phyloP scores from a whole-genome alignment of 202 grass and related monocot species.

The Setaria viridis region DNA sequence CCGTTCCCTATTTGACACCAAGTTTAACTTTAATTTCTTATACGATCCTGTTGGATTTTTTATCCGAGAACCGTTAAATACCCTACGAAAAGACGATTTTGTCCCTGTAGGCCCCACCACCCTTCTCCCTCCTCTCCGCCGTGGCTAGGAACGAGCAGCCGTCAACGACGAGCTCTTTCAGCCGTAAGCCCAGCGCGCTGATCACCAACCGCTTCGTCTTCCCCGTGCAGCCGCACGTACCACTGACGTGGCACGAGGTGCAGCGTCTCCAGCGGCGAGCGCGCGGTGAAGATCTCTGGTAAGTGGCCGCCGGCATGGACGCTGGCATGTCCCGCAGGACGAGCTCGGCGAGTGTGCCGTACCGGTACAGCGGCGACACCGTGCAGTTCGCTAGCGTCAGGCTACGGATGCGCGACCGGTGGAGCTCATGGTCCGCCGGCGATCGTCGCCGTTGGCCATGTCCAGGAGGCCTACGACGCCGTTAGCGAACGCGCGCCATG shows the following conservation, averaged over 20 bases:
- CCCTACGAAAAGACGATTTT: too few relatives aligned
- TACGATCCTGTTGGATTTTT: too few relatives aligned
- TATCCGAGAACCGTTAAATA: too few relatives aligned
- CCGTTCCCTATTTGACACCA: too few relatives aligned
- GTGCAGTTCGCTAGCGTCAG: slow-evolving; percentile 30
- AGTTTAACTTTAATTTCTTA: too few relatives aligned
- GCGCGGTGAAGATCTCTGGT: neutral
- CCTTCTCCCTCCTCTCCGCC: too few relatives aligned
- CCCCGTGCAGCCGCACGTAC: slow-evolving; percentile 25
- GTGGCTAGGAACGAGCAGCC: neutral
- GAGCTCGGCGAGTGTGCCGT: neutral
- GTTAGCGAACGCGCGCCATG: too few relatives aligned
- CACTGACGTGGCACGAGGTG: neutral
- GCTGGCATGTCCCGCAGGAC: neutral
- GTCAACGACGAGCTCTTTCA: slow-evolving; percentile 28
- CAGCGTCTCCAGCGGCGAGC: neutral
- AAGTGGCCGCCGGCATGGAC: neutral
- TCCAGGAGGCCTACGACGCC: too few relatives aligned
- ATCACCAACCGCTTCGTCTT: neutral
- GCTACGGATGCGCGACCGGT: neutral
- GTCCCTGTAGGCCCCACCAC: too few relatives aligned
- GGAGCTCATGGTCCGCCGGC: slow-evolving; percentile 1
- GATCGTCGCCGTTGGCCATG: too few relatives aligned
- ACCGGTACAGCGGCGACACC: slow-evolving; percentile 22
- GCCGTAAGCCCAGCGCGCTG: neutral